Evolutionary conservation across 2,329 filamentous ascomycete genomes (phyloP), one percentile per base, ranked within the genome.

Genomic region (Gyromitra esculenta): DNA sequence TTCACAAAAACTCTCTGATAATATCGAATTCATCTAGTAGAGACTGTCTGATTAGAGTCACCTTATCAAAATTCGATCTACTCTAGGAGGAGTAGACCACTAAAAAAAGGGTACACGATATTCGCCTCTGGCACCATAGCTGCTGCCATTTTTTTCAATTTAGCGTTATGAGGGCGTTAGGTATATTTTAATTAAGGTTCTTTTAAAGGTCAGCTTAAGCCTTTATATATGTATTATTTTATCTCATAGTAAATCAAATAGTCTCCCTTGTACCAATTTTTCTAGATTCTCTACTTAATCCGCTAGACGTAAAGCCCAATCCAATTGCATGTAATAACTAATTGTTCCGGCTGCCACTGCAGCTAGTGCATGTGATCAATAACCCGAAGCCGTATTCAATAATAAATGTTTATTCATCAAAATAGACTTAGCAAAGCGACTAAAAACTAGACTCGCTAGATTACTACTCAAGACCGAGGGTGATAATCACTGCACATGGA

Each of bases 131-230:
- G 18, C 18, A 21, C 18, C 18, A 21, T 21, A 21, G 57, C 18
- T 31, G 37, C 21, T 62, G n/a, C 9, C 35, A 62, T 62, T 62
- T 35, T 59, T 43, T 62, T 13, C 8, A 43, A 21, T 11, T 62
- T 1, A 11, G 37, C 25, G 6, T 41, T 60, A n/a, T 57, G 25
- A 25, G 11, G n/a, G 4, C n/a, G 11, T 8, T 18, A 3, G 11
- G 6, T 18, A 15, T 57, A n/a, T 7, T 18, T n/a, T 15, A 11
- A n/a, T 37, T 5, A 8, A n/a, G 21, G 1, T 15, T 57, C 25
- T n/a, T 18, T 15, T 37, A 21, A 25, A 11, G n/a, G 25, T n/a
- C 15, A 35, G 11, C 8, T 5, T 1, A 57, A 37, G 31, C 15
- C 13, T n/a, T n/a, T 57, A 18, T 57, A 18, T 31, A 6, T n/a